phyloP scores from a whole-genome alignment of 208 protist genomes.

The Leishmania martiniquensis region DNA sequence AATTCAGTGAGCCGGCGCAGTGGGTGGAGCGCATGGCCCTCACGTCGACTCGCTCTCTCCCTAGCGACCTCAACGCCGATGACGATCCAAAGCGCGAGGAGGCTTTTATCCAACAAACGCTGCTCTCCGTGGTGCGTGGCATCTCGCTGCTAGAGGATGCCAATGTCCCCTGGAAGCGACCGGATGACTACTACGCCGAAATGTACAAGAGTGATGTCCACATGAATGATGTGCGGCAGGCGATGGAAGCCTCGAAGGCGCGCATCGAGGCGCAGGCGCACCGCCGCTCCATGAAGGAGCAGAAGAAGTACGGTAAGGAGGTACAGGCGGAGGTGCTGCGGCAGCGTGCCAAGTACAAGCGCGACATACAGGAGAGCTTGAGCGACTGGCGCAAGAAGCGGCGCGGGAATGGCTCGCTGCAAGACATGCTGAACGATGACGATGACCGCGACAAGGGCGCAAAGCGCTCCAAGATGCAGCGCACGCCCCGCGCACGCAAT shows the following conservation, averaged over 20 bases:
- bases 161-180: conserved; percentile 86
- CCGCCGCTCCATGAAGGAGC: conserved; percentile 90
- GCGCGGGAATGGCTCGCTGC: conserved; percentile 69
- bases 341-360: conserved; percentile 94
- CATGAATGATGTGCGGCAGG: conserved; percentile 93
- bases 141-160: conserved; percentile 78
- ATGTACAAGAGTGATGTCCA: conserved; percentile 97
- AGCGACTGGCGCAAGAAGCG: conserved; percentile 89
- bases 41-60: conserved; percentile 83
- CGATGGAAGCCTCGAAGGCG: conserved; percentile 85
- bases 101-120: conserved; percentile 93
- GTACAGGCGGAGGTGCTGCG: conserved; percentile 94
- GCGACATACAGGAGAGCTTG: conserved; percentile 87
- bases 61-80: conserved; percentile 79
- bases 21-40: conserved; percentile 94
- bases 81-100: conserved; percentile 93
- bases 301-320: conserved; percentile 97
- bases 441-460: conserved; percentile 31
- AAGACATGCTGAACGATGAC: conserved; percentile 69
- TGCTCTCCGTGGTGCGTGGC: conserved; percentile 79
- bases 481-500: conserved; percentile 43
- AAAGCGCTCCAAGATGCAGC: conserved; percentile 25
- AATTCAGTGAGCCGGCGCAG: conserved; percentile 87
- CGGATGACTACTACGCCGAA: conserved; percentile 96
- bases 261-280: conserved; percentile 84